These are phyloP conservation scores for Petunia hybrid DNA, from an alignment of 305 asterid species.

Conservation along the genomic window DNA sequence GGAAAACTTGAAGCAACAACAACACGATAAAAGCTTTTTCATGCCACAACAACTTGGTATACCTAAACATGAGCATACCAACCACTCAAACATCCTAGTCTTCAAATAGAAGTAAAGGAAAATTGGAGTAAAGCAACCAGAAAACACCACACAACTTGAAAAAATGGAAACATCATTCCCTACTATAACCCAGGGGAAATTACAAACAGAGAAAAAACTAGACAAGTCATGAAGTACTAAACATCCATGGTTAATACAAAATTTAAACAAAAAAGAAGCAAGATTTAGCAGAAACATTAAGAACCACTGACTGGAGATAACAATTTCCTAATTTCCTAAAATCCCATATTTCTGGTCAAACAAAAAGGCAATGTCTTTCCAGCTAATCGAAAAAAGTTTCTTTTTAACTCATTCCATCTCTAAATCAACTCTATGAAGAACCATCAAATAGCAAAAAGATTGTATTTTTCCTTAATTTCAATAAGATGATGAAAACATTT, in stretches of 20 bases:
- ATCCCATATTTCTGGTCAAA: background rate
- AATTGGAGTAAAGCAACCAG: constrained; percentile 43
- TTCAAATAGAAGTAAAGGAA: constrained; percentile 41
- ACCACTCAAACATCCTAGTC: constrained; percentile 27
- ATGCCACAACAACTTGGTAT: background rate
- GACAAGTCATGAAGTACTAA: background rate
- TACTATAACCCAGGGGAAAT: background rate
- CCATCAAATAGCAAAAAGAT: background rate
- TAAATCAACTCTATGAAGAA: background rate
- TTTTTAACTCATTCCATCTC: constrained; percentile 16
- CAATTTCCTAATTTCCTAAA: background rate
- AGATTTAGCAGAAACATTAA: background rate
- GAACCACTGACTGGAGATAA: background rate
- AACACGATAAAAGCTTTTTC: background rate
- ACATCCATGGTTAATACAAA: background rate
- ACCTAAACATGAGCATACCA: background rate
- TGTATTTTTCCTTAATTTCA: background rate
- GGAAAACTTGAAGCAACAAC: background rate
- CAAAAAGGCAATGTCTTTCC: background rate
- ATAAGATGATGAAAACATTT: background rate
- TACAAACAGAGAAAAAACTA: background rate
- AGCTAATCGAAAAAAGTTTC: background rate
- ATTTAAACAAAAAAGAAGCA: background rate
- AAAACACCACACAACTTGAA: constrained; percentile 41
- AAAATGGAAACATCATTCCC: background rate